Evolutionary conservation across 2,329 filamentous ascomycete species (phyloP).

Genomic region (Aspergillus sergii): DNA sequence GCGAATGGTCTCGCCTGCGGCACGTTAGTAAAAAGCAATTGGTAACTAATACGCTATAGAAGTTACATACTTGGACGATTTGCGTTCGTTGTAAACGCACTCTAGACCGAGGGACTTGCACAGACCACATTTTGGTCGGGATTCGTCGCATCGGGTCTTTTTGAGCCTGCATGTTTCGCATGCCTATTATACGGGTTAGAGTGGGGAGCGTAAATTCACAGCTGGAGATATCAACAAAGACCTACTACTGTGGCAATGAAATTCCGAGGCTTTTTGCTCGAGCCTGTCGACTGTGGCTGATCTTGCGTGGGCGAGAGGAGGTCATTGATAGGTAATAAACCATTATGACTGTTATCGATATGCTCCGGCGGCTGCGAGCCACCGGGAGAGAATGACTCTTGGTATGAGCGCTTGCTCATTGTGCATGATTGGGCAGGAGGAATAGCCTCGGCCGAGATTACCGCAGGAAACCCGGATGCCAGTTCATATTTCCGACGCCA

Average conservation of each 20-base stretch:
- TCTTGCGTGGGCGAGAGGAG: slow-evolving; percentile 39
- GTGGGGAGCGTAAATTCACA: background rate
- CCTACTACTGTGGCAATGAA: slow-evolving; percentile 44
- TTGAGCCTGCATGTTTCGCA: slow-evolving; percentile 57
- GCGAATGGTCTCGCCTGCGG: slow-evolving; percentile 54
- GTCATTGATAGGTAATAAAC: slow-evolving; percentile 35
- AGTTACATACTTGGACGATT: slow-evolving; percentile 53
- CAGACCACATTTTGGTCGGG: slow-evolving; percentile 54
- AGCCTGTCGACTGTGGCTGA: slow-evolving; percentile 25
- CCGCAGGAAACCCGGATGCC: background rate
- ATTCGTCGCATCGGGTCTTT: slow-evolving; percentile 60
- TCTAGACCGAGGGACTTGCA: slow-evolving; percentile 53
- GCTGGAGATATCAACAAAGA: background rate
- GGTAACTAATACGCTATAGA: background rate
- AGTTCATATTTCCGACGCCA: background rate
- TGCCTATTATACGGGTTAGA: slow-evolving; percentile 37
- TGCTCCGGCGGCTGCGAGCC: slow-evolving; percentile 27
- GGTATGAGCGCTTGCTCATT: slow-evolving; percentile 42
- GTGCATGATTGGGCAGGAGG: slow-evolving; percentile 28
- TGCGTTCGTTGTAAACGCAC: slow-evolving; percentile 57
- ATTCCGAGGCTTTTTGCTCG: slow-evolving; percentile 39
- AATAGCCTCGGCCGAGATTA: background rate
- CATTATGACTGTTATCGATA: slow-evolving; percentile 26
- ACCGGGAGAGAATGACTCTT: slow-evolving; percentile 31
- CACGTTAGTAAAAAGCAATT: slow-evolving; percentile 10